Base-by-base conservation (phyloP, 306 rosid genomes). In the Casuarina glauca region DNA sequence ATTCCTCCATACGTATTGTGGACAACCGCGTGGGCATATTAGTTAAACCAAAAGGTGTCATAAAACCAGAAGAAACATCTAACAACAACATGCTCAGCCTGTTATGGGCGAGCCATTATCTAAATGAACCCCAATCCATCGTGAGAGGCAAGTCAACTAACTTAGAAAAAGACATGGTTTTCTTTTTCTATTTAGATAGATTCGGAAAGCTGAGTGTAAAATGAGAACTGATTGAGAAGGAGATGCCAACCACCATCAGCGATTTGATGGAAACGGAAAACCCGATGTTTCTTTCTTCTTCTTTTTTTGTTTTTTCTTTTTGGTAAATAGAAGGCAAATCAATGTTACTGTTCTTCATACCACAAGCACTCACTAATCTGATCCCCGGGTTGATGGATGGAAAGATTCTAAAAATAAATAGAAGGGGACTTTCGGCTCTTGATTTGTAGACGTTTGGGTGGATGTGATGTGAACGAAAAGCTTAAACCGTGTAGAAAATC, bases 151-250 rank as follows among this genome's bases (percentile, higher is more conserved):
- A 73, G 70, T 42, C 44, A 81, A 81, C 81, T 78, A 46, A 5
- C 80, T 81, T 78, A 73, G 73, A 78, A 80, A 84, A 83, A 83
- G 84, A 69, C 85, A 42, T 17, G 32, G 44, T 15, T 58, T 35
- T 61, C 1, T 26, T 26, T 26, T 26, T 20, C 26, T 20, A 0
- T 87, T 86, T 82, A 73, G 53, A 69, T 58, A 17, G 54, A 72
- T 49, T 68, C 73, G 20, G 9, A 44, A 44, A 6, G 1, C 8
- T 44, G 41, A 42, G 61, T 54, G 6, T 20, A 3, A n/a, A 54
- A 54, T 8, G 62, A 16, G 62, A 55, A 55, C 62, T 55, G 6
- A 55, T n/a, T 55, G 19, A 19, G 20, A 55, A 55, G 48, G 48
- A 9, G 35, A 19, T n/a, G 63, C 8, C 8, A 57, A 9, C 62